Percentiles rank a stretch among this genome's conserved stretches.
Evolutionary conservation across 768 basidiomycete species (phyloP).

Genomic region (Podaxis rugospora): DNA sequence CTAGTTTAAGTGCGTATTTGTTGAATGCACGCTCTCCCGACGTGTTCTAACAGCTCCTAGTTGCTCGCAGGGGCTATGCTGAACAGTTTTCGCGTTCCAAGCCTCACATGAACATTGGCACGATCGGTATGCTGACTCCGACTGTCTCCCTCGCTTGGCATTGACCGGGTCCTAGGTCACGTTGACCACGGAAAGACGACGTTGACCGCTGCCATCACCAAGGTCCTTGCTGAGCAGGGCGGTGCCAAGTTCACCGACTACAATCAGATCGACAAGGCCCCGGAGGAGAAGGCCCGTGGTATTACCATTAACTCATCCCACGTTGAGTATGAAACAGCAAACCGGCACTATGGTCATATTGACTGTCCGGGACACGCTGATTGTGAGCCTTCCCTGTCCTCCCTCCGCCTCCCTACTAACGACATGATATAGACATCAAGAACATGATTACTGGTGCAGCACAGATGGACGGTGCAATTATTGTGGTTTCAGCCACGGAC

Average conservation of each 20-base stretch:
- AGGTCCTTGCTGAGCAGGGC: constrained; percentile 74
- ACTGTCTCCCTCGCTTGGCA: neutral
- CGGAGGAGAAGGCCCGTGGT: constrained; percentile 98
- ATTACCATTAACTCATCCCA: constrained; percentile 99
- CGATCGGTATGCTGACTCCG: constrained; percentile 57
- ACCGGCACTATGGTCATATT: constrained; percentile 94
- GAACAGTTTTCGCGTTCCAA: constrained; percentile 74
- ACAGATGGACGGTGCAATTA: constrained; percentile 95
- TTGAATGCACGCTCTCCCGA: constrained; percentile 6
- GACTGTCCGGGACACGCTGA: constrained; percentile 97
- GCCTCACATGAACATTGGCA: constrained; percentile 95
- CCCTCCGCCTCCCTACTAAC: constrained; percentile 9
- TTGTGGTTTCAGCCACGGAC: constrained; percentile 96
- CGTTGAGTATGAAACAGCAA: constrained; percentile 93
- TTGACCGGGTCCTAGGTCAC: constrained; percentile 51
- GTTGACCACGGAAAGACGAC: constrained; percentile 99
- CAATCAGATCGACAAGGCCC: constrained; percentile 96
- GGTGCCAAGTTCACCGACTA: constrained; percentile 93
- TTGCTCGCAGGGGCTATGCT: constrained; percentile 66
- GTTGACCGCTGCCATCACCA: constrained; percentile 93
- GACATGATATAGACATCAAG: constrained; percentile 65
- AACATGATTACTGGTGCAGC: constrained; percentile 99
- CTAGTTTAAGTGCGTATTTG: constrained; percentile 24
- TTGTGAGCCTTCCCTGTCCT: constrained; percentile 47
- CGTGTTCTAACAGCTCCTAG: constrained; percentile 23